These are phyloP conservation scores for Leptographium galeiforme DNA, from an alignment of 2,329 filamentous ascomycete genomes.

Conservation along the genomic window DNA sequence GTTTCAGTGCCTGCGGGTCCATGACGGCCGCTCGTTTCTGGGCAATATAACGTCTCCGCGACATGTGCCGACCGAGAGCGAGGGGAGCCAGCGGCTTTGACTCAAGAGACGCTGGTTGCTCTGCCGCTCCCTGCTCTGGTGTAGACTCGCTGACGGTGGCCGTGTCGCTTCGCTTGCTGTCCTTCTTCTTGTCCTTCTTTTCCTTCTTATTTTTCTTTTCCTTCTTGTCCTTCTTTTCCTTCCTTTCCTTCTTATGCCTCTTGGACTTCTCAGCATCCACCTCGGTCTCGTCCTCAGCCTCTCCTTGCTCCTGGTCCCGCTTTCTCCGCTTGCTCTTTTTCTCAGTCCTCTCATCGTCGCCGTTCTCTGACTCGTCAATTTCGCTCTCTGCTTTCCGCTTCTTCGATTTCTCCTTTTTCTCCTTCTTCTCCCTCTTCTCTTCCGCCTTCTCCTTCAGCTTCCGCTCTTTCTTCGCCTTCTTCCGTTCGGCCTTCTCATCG, in stretches of 20 bases:
- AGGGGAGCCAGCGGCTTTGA: constrained; percentile 12
- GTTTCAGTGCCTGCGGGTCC: constrained; percentile 71
- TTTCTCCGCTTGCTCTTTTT: constrained; percentile 20
- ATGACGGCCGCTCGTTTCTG: constrained; percentile 76
- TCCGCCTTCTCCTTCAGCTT: constrained; percentile 34
- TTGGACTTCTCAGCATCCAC: constrained; percentile 5
- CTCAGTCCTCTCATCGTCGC: constrained; percentile 20
- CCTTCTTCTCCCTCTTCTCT: constrained; percentile 14
- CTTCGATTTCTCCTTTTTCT: constrained; percentile 33
- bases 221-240: constrained; percentile 21
- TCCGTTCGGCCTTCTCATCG: constrained; percentile 4
- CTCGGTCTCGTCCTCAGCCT: constrained; percentile 21
- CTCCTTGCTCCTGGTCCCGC: constrained; percentile 20
- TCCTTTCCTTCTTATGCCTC: constrained; percentile 1
- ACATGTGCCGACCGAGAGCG: constrained; percentile 51
- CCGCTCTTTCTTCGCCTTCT: constrained; percentile 19
- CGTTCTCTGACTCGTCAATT: constrained; percentile 17
- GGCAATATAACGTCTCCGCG: constrained; percentile 71
- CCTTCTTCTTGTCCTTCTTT: constrained; percentile 17
- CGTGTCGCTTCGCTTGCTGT: constrained; percentile 21
- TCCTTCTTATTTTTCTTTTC: constrained; percentile 28
- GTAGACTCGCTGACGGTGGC: constrained; percentile 5
- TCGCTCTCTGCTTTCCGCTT: constrained; percentile 31
- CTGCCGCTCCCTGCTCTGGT: constrained; percentile 12
- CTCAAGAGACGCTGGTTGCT: constrained; percentile 28